A percentile compares a stretch with the other conserved stretches of the same genome.
These are phyloP conservation scores for Fusarium camptoceras DNA, from an alignment of 2,329 filamentous ascomycete species.

Conservation along the genomic window DNA sequence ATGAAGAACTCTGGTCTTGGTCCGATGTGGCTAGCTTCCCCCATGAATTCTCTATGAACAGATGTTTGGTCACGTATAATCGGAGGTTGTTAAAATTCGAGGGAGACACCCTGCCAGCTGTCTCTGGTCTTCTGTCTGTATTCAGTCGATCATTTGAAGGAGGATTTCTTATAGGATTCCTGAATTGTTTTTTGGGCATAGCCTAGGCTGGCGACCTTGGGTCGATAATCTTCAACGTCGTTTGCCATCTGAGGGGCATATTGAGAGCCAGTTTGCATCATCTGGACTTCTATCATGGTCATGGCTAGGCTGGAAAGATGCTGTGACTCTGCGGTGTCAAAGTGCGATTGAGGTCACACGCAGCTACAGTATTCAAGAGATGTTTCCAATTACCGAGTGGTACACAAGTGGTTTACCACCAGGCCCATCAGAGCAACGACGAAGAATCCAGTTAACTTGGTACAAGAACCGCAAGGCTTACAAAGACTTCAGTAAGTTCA, in stretches of 20 bases:
- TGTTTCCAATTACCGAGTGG: not conserved
- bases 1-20: too few species aligned
- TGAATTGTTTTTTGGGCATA: not conserved
- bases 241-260: not conserved
- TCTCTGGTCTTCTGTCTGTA: not conserved
- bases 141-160: not conserved
- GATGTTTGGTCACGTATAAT: not conserved
- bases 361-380: not conserved
- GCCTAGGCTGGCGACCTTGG: not conserved
- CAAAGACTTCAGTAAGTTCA: not conserved
- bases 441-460: not conserved
- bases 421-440: not conserved
- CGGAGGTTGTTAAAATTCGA: not conserved
- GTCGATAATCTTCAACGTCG: not conserved
- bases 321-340: not conserved
- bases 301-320: not conserved
- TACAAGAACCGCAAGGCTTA: not conserved
- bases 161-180: not conserved
- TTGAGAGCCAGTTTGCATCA: not conserved
- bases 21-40: not conserved
- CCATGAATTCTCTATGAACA: rapidly evolving
- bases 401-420: not conserved
- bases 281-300: not conserved
- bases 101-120: not conserved
- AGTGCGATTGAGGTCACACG: not conserved